phyloP scores from a whole-genome alignment of 2,329 filamentous ascomycete species.

The Blumeriella jaapii region DNA sequence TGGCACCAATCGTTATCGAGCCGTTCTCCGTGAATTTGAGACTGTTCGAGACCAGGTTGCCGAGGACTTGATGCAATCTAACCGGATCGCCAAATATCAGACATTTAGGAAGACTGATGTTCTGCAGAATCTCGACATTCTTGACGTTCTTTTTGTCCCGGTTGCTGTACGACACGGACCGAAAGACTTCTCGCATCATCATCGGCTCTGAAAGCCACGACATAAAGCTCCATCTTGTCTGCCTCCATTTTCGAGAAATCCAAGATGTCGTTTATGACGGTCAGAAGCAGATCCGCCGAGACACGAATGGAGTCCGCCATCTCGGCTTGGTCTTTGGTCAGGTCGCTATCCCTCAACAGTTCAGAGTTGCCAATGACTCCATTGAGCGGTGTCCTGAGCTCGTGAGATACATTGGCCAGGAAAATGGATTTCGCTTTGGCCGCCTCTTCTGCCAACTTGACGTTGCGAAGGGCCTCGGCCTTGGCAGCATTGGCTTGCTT shows the following conservation, averaged over 20 bases:
- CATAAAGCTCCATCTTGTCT: slow-evolving; percentile 72
- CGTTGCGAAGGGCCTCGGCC: slow-evolving; percentile 64
- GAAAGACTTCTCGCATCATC: slow-evolving; percentile 55
- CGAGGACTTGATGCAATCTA: slow-evolving; percentile 55
- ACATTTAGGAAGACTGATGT: slow-evolving; percentile 56
- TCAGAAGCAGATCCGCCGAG: slow-evolving; percentile 75
- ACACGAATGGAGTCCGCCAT: slow-evolving; percentile 81
- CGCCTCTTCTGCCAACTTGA: slow-evolving; percentile 72
- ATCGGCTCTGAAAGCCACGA: slow-evolving; percentile 55
- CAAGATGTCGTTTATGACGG: slow-evolving; percentile 91
- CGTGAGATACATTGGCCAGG: slow-evolving; percentile 68
- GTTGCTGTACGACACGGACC: slow-evolving; percentile 55
- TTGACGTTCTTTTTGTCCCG: slow-evolving; percentile 49
- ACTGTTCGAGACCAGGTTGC: slow-evolving; percentile 84
- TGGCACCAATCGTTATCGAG: slow-evolving; percentile 71
- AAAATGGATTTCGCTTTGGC: slow-evolving; percentile 77
- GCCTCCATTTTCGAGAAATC: slow-evolving; percentile 93
- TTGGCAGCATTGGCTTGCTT: slow-evolving; percentile 67
- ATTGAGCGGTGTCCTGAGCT: slow-evolving; percentile 71
- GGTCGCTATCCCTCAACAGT: slow-evolving; percentile 61
- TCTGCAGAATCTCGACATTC: slow-evolving; percentile 52
- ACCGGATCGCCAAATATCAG: slow-evolving; percentile 61
- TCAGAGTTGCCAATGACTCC: slow-evolving; percentile 86
- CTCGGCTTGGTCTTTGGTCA: slow-evolving; percentile 68
- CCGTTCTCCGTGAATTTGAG: slow-evolving; percentile 89